A percentile compares a stretch with the other conserved stretches of the same genome.
phyloP scores from a whole-genome alignment of 1,284 basidiomycete genomes.

The Moesziomyces antarcticus region DNA sequence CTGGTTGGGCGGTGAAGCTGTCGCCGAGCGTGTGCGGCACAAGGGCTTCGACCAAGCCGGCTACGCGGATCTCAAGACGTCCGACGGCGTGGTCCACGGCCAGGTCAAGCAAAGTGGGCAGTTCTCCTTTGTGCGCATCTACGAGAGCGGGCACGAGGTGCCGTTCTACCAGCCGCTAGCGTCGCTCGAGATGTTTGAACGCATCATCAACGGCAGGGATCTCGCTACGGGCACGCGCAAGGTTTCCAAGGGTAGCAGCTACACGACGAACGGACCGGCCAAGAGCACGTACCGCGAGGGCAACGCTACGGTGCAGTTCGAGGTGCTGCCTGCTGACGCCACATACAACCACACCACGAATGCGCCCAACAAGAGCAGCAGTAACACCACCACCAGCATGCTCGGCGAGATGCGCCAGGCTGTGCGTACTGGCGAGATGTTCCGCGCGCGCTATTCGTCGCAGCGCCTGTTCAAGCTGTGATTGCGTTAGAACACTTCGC shows the following conservation, averaged over 20 bases:
- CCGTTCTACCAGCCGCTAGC: conserved; percentile 57
- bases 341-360: conserved; percentile 48
- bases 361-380: conserved; percentile 23
- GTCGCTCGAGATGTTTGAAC: conserved; percentile 43
- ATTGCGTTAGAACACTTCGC: background rate
- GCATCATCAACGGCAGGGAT: conserved; percentile 40
- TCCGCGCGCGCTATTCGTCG: conserved; percentile 25
- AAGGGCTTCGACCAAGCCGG: conserved; percentile 40
- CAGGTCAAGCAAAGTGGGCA: conserved; percentile 50
- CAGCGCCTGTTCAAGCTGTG: conserved; percentile 25
- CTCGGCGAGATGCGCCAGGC: conserved; percentile 3
- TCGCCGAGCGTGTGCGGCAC: conserved; percentile 41
- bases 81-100: conserved; percentile 30
- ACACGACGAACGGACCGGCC: conserved; percentile 28
- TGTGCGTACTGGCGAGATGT: conserved; percentile 16
- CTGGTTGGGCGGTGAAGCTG: conserved; percentile 42
- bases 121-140: conserved; percentile 52
- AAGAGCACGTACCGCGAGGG: conserved; percentile 42
- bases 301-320: conserved; percentile 40
- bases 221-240: conserved; percentile 41
- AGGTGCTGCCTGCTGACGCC: conserved; percentile 17
- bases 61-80: conserved; percentile 34
- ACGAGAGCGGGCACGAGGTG: conserved; percentile 55
- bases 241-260: conserved; percentile 14
- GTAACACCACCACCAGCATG: background rate